Evolutionary conservation across 257 asterid species (phyloP), one percentile per base, ranked within the genome.

Genomic region (Solanum clarkiae): DNA sequence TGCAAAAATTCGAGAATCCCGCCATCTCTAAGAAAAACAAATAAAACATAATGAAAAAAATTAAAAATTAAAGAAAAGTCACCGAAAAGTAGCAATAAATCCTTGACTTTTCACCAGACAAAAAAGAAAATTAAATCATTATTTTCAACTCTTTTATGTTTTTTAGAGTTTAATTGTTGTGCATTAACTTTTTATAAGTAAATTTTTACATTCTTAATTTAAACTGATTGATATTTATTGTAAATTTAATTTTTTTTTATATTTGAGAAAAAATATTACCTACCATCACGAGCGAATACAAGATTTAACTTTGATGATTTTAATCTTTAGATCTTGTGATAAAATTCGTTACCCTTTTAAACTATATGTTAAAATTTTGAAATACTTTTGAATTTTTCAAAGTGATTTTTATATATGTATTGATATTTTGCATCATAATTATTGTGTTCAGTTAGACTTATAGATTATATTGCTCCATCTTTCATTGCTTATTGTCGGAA

Each of bases 11-110:
- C 84, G 86, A 90, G 86, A 85, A 90, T 92, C 89, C 87, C 80
- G 84, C 87, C 82, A 60, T 60, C 68, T n/a, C 32, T 26, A 60
- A 22, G 68, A 10, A 60, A 60, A 60, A 57, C 84, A 82, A 88
- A 89, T 2, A 32, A 2, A 70, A 85, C 87, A 86, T 42, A 69
- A 85, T 62, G 53, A 86, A 71, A 84, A 87, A 86, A 88, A 6
- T 14, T 32, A 7, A 68, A 15, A 66, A 32, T 14, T 51, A 36
- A 36, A 36, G 6, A 36, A 36, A 36, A 36, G 42, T 93, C 95
- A 95, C 98, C 98, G 94, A 91, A 94, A 95, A 94, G 94, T 94
- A 90, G 65, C 47, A 26, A 53, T 63, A 77, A 15, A 53, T 77
- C 17, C 65, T 77, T 17, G 65, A 26, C 82, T 77, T 77, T 51